These are phyloP conservation scores for Alternaria sp. DNA, from an alignment of 2,329 filamentous ascomycete species.

Conservation along the genomic window DNA sequence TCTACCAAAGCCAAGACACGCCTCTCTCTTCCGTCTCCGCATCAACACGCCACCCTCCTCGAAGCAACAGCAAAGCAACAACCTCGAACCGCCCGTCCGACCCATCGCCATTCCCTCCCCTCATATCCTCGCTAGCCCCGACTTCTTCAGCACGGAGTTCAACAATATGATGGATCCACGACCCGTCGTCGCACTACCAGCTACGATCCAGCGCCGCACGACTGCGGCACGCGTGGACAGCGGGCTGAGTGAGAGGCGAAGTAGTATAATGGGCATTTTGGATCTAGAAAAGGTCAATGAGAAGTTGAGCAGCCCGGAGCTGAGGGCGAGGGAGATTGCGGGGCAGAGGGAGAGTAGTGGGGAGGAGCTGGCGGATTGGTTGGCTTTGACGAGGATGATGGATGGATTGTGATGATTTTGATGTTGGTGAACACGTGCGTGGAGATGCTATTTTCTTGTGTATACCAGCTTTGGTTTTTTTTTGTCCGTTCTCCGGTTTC, in stretches of 20 bases:
- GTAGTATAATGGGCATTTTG: conserved; percentile 13
- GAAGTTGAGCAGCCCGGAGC: background rate
- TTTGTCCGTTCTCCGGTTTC: background rate
- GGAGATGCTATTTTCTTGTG: conserved; percentile 1
- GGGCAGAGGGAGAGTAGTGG: conserved; percentile 6
- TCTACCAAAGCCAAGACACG: conserved; percentile 20
- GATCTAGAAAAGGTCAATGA: conserved; percentile 15
- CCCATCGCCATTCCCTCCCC: conserved; percentile 1
- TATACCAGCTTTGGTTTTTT: background rate
- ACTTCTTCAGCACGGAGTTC: conserved; percentile 11
- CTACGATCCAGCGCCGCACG: conserved; percentile 1
- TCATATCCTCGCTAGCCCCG: conserved; percentile 6
- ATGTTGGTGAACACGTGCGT: background rate
- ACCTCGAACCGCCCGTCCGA: background rate
- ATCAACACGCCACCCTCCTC: conserved; percentile 16
- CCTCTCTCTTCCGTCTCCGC: conserved; percentile 23
- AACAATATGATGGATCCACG: background rate
- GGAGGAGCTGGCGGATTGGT: conserved; percentile 23
- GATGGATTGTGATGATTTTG: conserved; percentile 12
- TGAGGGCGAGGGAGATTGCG: background rate
- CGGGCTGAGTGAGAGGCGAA: conserved; percentile 10
- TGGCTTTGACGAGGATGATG: conserved; percentile 25
- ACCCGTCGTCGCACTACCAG: background rate
- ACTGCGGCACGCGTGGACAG: conserved; percentile 14
- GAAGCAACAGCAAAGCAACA: background rate